Evolutionary conservation across 2,329 filamentous ascomycete genomes (phyloP).

Genomic region (Cladosporium halotolerans): DNA sequence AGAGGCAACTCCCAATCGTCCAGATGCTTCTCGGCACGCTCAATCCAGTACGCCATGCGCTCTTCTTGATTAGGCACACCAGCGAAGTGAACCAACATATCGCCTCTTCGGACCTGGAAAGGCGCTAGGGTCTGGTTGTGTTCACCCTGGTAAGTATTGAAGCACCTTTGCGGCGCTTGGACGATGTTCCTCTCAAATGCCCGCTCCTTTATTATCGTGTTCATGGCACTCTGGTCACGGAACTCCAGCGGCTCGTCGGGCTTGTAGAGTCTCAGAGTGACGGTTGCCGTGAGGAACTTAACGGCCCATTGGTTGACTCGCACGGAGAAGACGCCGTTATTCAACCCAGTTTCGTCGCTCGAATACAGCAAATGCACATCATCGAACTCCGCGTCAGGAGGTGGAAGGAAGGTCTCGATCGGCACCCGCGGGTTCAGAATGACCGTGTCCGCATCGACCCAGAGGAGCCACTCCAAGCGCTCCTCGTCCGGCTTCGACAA

Average conservation of each 20-base stretch:
- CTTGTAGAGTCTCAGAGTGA: constrained; percentile 35
- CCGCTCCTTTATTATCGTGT: constrained; percentile 30
- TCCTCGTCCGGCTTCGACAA: constrained; percentile 34
- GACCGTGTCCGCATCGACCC: constrained; percentile 40
- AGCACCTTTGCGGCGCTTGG: constrained; percentile 38
- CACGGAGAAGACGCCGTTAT: constrained; percentile 39
- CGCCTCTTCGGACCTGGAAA: constrained; percentile 34
- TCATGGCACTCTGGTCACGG: constrained; percentile 39
- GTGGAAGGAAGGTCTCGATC: constrained; percentile 36
- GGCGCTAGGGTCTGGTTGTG: constrained; percentile 32
- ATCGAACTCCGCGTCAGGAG: constrained; percentile 28
- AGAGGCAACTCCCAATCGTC: constrained; percentile 36
- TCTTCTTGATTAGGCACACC: constrained; percentile 30
- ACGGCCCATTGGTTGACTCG: constrained; percentile 36
- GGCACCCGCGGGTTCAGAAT: constrained; percentile 39
- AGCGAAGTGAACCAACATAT: constrained; percentile 41
- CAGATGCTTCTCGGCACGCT: constrained; percentile 32
- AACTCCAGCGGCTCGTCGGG: constrained; percentile 32
- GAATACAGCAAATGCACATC: constrained; percentile 33
- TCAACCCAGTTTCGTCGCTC: constrained; percentile 38
- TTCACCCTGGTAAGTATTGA: constrained; percentile 39
- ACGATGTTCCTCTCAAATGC: constrained; percentile 30
- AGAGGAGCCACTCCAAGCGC: constrained; percentile 39
- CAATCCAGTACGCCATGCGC: constrained; percentile 34
- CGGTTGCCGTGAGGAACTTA: constrained; percentile 34